Base-by-base conservation (phyloP, 371 early-diverging fungal species). In the Mucor plumbeus region DNA sequence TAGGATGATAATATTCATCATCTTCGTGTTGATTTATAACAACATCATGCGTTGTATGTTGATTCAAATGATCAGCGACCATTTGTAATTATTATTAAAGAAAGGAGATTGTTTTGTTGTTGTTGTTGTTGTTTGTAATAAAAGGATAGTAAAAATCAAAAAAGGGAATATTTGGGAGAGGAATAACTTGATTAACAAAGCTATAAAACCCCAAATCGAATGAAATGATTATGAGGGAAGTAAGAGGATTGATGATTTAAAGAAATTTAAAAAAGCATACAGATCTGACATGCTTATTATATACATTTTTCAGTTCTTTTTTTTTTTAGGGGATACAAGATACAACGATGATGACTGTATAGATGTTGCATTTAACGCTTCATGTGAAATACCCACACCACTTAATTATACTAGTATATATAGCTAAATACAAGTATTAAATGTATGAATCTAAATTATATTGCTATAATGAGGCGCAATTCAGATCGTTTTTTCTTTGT, bases 371-470 rank as follows among this genome's bases (percentile, higher is more conserved):
- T 50, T 50, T 11, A 19, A 50, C 26, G 26, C n/a, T 50, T 50
- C 50, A 50, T 50, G 50, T 50, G 50, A 50, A 50, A 50, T 50
- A 50, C 50, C 50, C 50, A 50, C 50, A 50, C 50, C 19, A 50
- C 50, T 26, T 50, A 11, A 26, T 26, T 26, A 26, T 26, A 26
- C 26, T 26, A 26, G 26, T 26, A 26, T 26, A 26, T 26, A 26
- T 26, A 26, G 26, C 3, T 26, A 26, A 26, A 26, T 26, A 26
- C 26, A 26, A 26, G 26, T 26, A 26, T 26, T 26, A 26, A 1
- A 3, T 26, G 26, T 26, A 26, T 26, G 26, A 3, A 26, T 26
- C 26, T 26, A 26, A 26, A 26, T 26, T 26, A 26, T 26, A 26
- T 26, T 26, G 26, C 26, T 26, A 26, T 3, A 26, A 26, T 26